These are phyloP conservation scores for Rhizophagus sp. DNA, from an alignment of 192 early-diverging fungal species.

Conservation along the genomic window DNA sequence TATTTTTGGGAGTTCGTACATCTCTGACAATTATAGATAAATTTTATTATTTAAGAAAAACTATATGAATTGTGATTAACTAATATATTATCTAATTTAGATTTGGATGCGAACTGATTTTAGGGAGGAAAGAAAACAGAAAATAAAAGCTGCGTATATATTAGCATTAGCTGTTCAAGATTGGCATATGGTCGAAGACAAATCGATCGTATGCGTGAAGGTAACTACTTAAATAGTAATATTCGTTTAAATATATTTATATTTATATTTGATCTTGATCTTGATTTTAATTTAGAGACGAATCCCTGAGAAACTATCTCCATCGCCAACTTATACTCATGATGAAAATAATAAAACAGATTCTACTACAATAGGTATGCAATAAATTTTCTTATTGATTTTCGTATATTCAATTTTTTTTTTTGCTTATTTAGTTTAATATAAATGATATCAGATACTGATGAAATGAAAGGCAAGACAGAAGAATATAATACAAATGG, in stretches of 20 bases:
- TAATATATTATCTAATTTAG: conserved; percentile 38
- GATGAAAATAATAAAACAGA: background rate
- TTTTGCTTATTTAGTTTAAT: background rate
- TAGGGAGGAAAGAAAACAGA: conserved; percentile 81
- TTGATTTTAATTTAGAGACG: conserved; percentile 7
- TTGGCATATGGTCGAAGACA: conserved; percentile 73
- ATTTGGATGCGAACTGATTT: conserved; percentile 82
- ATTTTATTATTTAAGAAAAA: background rate
- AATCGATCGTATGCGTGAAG: conserved; percentile 63
- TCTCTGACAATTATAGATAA: conserved; percentile 1
- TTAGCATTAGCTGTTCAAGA: conserved; percentile 68
- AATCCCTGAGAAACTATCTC: background rate
- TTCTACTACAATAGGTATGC: background rate
- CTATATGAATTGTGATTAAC: background rate
- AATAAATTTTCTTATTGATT: background rate
- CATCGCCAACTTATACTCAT: background rate
- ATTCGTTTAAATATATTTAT: background rate
- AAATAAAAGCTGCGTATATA: conserved; percentile 69
- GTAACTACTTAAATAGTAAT: conserved; percentile 37
- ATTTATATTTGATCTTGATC: background rate
- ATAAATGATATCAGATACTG: background rate
- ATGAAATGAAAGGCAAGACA: conserved; percentile 9
- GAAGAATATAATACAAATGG: background rate
- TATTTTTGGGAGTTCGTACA: no score
- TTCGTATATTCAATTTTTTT: background rate